Evolutionary conservation across 1,284 basidiomycete species (phyloP).

Genomic region (Gymnopus androsaceus): DNA sequence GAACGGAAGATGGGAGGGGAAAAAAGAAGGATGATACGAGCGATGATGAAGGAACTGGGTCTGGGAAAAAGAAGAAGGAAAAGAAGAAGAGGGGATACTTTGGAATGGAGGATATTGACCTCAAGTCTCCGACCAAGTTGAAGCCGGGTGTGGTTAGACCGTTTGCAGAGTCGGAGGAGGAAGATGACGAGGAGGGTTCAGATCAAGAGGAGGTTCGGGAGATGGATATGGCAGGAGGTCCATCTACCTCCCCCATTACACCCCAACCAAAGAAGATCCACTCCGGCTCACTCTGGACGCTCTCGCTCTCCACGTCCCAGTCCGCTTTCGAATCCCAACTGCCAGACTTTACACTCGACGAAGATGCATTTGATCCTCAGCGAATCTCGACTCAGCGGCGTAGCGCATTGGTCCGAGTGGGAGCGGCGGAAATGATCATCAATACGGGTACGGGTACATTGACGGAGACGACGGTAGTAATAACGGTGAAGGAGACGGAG

Average conservation of each 20-base stretch:
- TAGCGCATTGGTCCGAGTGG: neutral
- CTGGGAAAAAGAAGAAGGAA: neutral
- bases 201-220: neutral
- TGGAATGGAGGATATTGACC: conserved; percentile 12
- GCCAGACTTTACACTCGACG: conserved; percentile 15
- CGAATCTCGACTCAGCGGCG: conserved; percentile 9
- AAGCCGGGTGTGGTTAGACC: neutral
- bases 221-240: neutral
- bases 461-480: neutral
- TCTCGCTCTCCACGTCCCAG: no score
- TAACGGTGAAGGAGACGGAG: neutral
- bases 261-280: no score
- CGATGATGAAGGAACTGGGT: neutral
- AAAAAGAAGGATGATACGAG: neutral
- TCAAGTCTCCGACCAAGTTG: conserved; percentile 6
- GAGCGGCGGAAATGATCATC: neutral
- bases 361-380: conserved; percentile 13
- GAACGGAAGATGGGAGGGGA: neutral
- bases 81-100: conserved; percentile 7
- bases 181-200: neutral
- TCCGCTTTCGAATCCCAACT: neutral
- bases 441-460: neutral
- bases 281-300: no score
- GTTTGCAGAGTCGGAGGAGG: neutral
- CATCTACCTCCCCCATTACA: no score